phyloP scores from a whole-genome alignment of 2,329 filamentous ascomycete species.

The Diplodia corticola region DNA sequence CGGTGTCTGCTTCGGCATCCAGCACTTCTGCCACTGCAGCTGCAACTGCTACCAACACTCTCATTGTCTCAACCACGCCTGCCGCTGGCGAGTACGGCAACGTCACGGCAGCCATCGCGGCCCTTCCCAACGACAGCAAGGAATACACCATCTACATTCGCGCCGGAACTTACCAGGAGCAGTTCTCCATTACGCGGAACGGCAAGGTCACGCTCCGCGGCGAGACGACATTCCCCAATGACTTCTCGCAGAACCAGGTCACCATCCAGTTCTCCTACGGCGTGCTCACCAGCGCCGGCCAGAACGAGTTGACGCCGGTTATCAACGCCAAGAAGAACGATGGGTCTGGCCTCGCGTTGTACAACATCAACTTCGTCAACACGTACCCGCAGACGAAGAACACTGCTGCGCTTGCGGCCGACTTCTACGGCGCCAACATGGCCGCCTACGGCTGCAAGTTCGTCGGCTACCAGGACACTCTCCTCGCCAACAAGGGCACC shows the following conservation, averaged over 20 bases:
- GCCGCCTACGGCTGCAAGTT: slow-evolving; percentile 58
- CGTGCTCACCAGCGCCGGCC: slow-evolving; percentile 39
- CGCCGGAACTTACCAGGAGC: slow-evolving; percentile 58
- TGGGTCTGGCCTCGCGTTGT: slow-evolving; percentile 51
- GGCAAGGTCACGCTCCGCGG: slow-evolving; percentile 60
- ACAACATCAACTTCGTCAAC: slow-evolving; percentile 60
- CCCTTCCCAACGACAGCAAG: slow-evolving; percentile 45
- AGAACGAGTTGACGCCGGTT: slow-evolving; percentile 44
- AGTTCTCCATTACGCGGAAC: slow-evolving; percentile 37
- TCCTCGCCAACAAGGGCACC: slow-evolving; percentile 41
- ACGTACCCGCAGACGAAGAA: slow-evolving; percentile 33
- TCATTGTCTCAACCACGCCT: slow-evolving; percentile 34
- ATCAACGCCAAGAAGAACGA: slow-evolving; percentile 50
- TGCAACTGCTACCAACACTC: slow-evolving; percentile 38
- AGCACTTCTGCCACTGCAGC: slow-evolving; percentile 26
- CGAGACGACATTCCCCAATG: slow-evolving; percentile 52
- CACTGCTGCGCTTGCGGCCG: slow-evolving; percentile 54
- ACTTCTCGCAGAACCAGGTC: slow-evolving; percentile 57
- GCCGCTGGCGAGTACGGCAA: slow-evolving; percentile 42
- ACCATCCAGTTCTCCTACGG: slow-evolving; percentile 48
- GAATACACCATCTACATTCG: slow-evolving; percentile 59
- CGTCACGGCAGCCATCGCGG: slow-evolving; percentile 47
- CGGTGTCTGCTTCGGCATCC: slow-evolving; percentile 12
- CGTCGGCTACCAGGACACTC: slow-evolving; percentile 57
- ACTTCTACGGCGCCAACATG: slow-evolving; percentile 44